Evolutionary conservation across 2,329 filamentous ascomycete genomes (phyloP).

Genomic region (Paracorniculantispora psalliotae): DNA sequence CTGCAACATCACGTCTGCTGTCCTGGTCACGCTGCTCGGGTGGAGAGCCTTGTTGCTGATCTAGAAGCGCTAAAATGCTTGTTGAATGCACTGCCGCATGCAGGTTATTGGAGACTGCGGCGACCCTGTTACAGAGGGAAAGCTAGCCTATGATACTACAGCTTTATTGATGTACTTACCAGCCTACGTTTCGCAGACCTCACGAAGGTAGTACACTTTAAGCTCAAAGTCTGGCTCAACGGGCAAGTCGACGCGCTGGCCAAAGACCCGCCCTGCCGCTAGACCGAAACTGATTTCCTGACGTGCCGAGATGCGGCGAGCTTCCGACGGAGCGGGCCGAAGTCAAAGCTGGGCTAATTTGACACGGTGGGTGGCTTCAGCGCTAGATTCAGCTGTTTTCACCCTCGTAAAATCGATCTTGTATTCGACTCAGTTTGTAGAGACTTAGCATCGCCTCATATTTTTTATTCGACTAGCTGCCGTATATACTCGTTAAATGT

Average conservation of each 20-base stretch:
- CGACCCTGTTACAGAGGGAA: background rate
- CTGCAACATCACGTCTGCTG: background rate
- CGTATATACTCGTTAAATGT: background rate
- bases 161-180: background rate
- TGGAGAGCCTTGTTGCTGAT: background rate
- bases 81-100: background rate
- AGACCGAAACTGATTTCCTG: background rate
- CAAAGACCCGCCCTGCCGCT: background rate
- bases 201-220: background rate
- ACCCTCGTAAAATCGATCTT: no score
- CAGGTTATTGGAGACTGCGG: background rate
- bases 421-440: no score
- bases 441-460: no score
- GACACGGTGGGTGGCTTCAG: background rate
- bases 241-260: background rate
- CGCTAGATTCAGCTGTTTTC: no score
- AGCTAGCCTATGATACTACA: background rate
- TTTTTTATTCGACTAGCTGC: background rate
- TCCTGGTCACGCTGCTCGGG: background rate
- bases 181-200: background rate
- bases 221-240: background rate
- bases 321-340: slow-evolving; percentile 2
- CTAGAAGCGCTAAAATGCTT: background rate
- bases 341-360: background rate
- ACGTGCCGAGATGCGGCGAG: background rate